Evolutionary conservation across 352 stramenopile species (phyloP).

Genomic region (Phytophthora vignae): DNA sequence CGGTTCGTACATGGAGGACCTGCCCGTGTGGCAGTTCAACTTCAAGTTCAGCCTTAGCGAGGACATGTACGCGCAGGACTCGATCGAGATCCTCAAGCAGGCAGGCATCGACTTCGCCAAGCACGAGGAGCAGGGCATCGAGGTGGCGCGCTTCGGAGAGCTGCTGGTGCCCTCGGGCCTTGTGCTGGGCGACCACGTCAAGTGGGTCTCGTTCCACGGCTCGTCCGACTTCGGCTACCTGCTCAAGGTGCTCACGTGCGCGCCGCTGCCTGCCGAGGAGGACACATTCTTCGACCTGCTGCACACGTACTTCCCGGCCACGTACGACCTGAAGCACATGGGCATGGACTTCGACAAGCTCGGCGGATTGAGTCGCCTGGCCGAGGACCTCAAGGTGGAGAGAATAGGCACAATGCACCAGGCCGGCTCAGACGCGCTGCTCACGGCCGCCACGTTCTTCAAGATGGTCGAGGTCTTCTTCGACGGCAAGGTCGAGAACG

Average conservation of each 20-base stretch:
- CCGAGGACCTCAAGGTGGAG: slow-evolving; percentile 96
- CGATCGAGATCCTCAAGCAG: slow-evolving; percentile 98
- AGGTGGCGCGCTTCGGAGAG: slow-evolving; percentile 97
- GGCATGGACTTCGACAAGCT: slow-evolving; percentile 98
- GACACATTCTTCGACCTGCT: slow-evolving; percentile 97
- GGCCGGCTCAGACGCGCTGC: slow-evolving; percentile 97
- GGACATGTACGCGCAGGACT: slow-evolving; percentile 99
- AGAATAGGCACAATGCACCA: slow-evolving; percentile 99
- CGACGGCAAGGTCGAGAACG: slow-evolving; percentile 86
- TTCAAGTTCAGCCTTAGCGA: slow-evolving; percentile 98
- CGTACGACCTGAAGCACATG: slow-evolving; percentile 99
- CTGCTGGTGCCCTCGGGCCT: slow-evolving; percentile 98
- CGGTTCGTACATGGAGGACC: slow-evolving; percentile 94
- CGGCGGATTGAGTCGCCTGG: slow-evolving; percentile 96
- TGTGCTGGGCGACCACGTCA: slow-evolving; percentile 98
- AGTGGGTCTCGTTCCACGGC: slow-evolving; percentile 99
- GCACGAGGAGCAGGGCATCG: slow-evolving; percentile 96
- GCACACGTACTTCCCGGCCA: slow-evolving; percentile 98
- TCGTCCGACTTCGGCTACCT: slow-evolving; percentile 99
- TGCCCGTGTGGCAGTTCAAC: slow-evolving; percentile 99
- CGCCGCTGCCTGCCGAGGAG: slow-evolving; percentile 89
- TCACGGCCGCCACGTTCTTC: slow-evolving; percentile 96
- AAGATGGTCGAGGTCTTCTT: slow-evolving; percentile 92
- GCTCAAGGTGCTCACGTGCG: slow-evolving; percentile 96
- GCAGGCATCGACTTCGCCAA: slow-evolving; percentile 98